Evolutionary conservation across 2,329 filamentous ascomycete genomes (phyloP), one percentile per base, ranked within the genome.

Genomic region (Didymella segeticola): DNA sequence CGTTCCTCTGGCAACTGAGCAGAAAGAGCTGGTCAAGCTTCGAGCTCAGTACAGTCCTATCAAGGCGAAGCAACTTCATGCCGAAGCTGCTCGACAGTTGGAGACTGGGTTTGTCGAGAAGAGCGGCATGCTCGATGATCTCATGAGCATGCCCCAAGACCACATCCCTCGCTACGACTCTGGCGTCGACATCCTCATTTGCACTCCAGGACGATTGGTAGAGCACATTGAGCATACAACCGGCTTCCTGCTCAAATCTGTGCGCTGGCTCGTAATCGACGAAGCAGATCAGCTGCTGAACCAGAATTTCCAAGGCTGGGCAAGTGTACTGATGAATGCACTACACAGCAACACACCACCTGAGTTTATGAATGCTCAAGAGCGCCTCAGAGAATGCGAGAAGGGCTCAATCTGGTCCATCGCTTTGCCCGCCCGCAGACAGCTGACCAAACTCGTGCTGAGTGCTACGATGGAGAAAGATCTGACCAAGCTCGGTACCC

Each of bases 381-480:
- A 85, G 58, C 79, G 79, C 19, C 79, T 83, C 43, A 79, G 80
- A 48, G 79, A 81, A 69, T 45, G 64, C 31, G 53, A 75, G 73
- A 55, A 57, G n/a, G 61, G 57, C 20, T 67, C 64, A 1, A 60
- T 76, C 68, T 60, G 76, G 71, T 67, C 74, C 12, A 45, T 61
- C 17, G 53, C 60, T 7, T 38, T 70, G 31, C 67, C 71, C 60
- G 60, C 69, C 61, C 68, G 77, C 1, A 58, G 66, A 63, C 60
- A 77, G 63, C 80, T 95, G 3, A 86, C 87, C 43, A 98, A 97
- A 75, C 82, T 97, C 15, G 83, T 98, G 46, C 82, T 97, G 3
- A 96, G 91, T 71, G 95, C 93, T 5, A 97, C 93, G 0, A 91
- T 98, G 86, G 96, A 93, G 1, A 84, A 87, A 52, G 92, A 98